These are phyloP conservation scores for Themeda triandra DNA, from an alignment of 176 grass and related monocot species.

Conservation along the genomic window DNA sequence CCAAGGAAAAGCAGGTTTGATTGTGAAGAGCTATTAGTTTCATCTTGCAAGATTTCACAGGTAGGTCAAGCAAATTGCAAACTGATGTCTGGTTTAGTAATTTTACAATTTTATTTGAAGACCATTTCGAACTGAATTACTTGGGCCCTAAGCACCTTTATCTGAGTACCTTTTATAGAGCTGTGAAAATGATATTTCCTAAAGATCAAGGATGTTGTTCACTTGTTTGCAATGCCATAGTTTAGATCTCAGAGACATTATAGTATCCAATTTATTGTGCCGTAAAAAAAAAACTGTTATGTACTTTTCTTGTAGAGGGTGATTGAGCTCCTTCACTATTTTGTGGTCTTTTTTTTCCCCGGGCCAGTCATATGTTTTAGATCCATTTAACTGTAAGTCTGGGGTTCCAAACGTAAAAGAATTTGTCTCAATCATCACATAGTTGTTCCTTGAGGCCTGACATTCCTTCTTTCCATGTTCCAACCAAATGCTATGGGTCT, in stretches of 20 bases:
- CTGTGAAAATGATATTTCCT: neutral
- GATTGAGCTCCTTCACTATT: neutral
- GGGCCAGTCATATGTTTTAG: neutral
- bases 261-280: neutral
- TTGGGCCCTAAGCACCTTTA: neutral
- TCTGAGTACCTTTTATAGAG: neutral
- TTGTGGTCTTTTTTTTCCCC: neutral
- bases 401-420: neutral
- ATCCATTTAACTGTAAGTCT: neutral
- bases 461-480: neutral
- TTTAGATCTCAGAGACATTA: neutral
- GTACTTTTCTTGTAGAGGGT: neutral
- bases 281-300: neutral
- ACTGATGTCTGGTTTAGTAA: neutral
- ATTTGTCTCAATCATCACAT: neutral
- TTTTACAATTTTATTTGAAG: neutral
- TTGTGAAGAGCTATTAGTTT: conserved; percentile 26
- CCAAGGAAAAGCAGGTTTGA: conserved; percentile 26
- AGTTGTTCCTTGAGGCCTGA: neutral
- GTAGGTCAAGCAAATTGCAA: neutral
- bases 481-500: neutral
- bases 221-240: neutral
- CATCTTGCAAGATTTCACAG: conserved; percentile 20
- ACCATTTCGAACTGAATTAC: neutral
- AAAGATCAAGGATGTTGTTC: neutral